A percentile compares a stretch with the other conserved stretches of the same genome.
phyloP scores from a whole-genome alignment of 768 basidiomycete genomes.

The Tubosaeta sp. region DNA sequence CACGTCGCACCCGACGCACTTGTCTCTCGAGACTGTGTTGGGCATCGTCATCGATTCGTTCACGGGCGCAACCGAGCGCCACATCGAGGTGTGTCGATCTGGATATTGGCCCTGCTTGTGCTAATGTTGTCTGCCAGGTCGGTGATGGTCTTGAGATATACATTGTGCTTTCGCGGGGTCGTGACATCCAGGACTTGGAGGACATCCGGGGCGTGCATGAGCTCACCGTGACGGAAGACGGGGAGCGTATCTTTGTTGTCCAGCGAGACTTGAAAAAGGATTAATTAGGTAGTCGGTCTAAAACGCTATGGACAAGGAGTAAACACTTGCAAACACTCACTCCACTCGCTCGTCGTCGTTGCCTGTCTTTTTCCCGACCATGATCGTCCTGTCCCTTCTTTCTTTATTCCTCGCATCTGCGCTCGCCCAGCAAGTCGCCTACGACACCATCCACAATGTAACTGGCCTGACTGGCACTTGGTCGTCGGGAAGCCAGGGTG shows the following conservation, averaged over 20 bases:
- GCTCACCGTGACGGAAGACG: constrained; percentile 53
- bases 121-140: constrained; percentile 48
- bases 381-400: constrained; percentile 26
- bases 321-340: constrained; percentile 26
- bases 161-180: constrained; percentile 71
- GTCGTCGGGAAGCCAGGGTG: constrained; percentile 73
- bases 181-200: constrained; percentile 55
- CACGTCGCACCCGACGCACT: constrained; percentile 69
- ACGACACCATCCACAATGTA: constrained; percentile 53
- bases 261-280: constrained; percentile 83
- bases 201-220: constrained; percentile 57
- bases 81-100: constrained; percentile 76
- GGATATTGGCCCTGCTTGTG: constrained; percentile 3
- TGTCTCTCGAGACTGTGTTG: constrained; percentile 77
- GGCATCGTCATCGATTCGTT: constrained; percentile 93
- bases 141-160: constrained; percentile 95
- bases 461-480: constrained; percentile 79
- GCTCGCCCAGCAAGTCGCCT: constrained; percentile 37
- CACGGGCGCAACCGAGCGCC: constrained; percentile 94
- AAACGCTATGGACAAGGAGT: constrained; percentile 8
- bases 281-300: constrained; percentile 27
- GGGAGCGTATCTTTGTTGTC: constrained; percentile 74
- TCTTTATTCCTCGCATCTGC: constrained; percentile 26
- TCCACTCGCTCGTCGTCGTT: constrained; percentile 31
- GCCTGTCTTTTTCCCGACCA: constrained; percentile 13